phyloP scores from a whole-genome alignment of 495 filamentous ascomycete species.

The Penicillium macrosclerotiorum region DNA sequence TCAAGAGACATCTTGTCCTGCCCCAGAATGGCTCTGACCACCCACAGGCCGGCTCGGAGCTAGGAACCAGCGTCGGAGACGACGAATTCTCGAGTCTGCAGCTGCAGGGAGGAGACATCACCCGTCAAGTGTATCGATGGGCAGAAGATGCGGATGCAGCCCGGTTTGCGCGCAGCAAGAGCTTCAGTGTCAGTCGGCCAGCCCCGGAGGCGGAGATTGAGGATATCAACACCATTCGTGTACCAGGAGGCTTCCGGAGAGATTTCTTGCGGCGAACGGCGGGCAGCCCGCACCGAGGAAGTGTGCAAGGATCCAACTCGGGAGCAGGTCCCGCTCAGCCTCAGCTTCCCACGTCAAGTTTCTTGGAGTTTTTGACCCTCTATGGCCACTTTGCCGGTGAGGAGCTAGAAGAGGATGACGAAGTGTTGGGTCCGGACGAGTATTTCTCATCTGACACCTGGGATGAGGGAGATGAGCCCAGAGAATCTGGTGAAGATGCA shows the following conservation, averaged over 20 bases:
- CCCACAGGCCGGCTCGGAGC: conserved; percentile 37
- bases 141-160: conserved; percentile 75
- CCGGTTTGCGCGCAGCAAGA: conserved; percentile 66
- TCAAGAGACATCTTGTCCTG: conserved; percentile 78
- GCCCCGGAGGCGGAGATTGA: conserved; percentile 73
- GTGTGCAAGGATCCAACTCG: conserved; percentile 38
- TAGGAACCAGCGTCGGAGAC: conserved; percentile 53
- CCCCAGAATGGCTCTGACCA: conserved; percentile 49
- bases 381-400: conserved; percentile 98
- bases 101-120: conserved; percentile 92
- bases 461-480: conserved; percentile 57
- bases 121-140: conserved; percentile 90
- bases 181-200: conserved; percentile 75
- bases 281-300: conserved; percentile 54
- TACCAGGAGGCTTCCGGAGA: conserved; percentile 89
- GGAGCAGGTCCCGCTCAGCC: conserved; percentile 42
- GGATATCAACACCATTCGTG: conserved; percentile 82
- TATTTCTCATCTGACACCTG: conserved; percentile 75
- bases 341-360: conserved; percentile 79
- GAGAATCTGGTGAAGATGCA: conserved; percentile 76
- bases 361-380: conserved; percentile 89
- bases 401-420: conserved; percentile 92
- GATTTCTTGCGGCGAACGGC: conserved; percentile 76
- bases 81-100: conserved; percentile 91
- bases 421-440: conserved; percentile 77